Evolutionary conservation across 1,284 basidiomycete genomes (phyloP).

Genomic region (Psilocybe mexicana): DNA sequence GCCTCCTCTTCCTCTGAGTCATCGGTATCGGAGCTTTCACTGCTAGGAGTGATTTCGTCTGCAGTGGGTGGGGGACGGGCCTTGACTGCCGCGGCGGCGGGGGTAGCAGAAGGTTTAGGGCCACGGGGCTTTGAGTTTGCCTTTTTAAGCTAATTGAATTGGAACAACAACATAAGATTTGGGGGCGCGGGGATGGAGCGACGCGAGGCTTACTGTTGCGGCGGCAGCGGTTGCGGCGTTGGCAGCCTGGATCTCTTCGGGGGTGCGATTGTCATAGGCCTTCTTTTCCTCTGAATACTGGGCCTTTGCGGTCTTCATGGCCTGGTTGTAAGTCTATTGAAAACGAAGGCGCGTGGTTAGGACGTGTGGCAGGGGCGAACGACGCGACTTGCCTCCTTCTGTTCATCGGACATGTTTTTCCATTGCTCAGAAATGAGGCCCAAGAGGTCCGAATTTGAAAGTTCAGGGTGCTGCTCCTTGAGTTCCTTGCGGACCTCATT

Average conservation of each 20-base stretch:
- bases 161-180: constrained; percentile 1
- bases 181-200: background rate
- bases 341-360: constrained; percentile 22
- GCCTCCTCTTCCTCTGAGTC: constrained; percentile 36
- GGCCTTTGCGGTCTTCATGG: constrained; percentile 44
- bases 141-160: constrained; percentile 28
- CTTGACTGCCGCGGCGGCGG: constrained; percentile 24
- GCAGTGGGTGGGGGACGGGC: constrained; percentile 19
- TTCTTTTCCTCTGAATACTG: constrained; percentile 50
- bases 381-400: constrained; percentile 65
- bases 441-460: constrained; percentile 76
- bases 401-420: constrained; percentile 63
- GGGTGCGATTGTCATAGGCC: constrained; percentile 52
- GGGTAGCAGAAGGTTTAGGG: constrained; percentile 29
- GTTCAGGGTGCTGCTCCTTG: constrained; percentile 62
- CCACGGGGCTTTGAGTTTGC: constrained; percentile 30
- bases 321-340: constrained; percentile 39
- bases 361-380: constrained; percentile 22
- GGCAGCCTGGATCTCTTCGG: constrained; percentile 45
- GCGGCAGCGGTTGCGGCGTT: constrained; percentile 41
- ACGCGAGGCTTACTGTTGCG: constrained; percentile 34
- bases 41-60: constrained; percentile 22
- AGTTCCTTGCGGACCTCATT: constrained; percentile 83
- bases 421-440: constrained; percentile 74
- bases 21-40: constrained; percentile 30